Evolutionary conservation across 805 yeast genomes (phyloP).

Genomic region (Metschnikowia proteae): DNA sequence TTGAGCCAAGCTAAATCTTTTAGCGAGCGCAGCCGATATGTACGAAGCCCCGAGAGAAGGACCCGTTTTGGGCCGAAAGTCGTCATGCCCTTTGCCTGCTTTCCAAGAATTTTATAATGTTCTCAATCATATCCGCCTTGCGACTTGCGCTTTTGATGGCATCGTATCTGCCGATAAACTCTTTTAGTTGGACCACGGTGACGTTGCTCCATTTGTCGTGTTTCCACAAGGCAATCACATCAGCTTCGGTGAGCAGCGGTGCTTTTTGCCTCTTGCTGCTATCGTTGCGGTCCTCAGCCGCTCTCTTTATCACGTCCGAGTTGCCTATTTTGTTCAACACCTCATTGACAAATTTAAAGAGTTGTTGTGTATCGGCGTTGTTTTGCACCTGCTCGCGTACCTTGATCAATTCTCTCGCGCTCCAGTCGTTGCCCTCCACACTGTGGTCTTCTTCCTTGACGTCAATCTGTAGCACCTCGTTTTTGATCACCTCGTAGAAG

Average conservation of each 20-base stretch:
- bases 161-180: slow-evolving; percentile 34
- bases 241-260: slow-evolving; percentile 28
- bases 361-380: slow-evolving; percentile 2
- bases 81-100: background rate
- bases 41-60: background rate
- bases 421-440: slow-evolving; percentile 16
- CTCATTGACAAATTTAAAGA: slow-evolving; percentile 5
- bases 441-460: slow-evolving; percentile 14
- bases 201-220: slow-evolving; percentile 30
- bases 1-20: background rate
- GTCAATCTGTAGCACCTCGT: slow-evolving; percentile 59
- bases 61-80: background rate
- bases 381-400: slow-evolving; percentile 5
- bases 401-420: slow-evolving; percentile 7
- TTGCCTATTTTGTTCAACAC: slow-evolving; percentile 9
- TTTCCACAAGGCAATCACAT: slow-evolving; percentile 42
- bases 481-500: slow-evolving; percentile 62
- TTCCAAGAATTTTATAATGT: slow-evolving; percentile 25
- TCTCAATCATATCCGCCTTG: slow-evolving; percentile 43
- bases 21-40: background rate
- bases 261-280: slow-evolving; percentile 7
- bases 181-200: slow-evolving; percentile 41
- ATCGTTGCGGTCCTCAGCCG: slow-evolving; percentile 5
- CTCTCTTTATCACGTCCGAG: slow-evolving; percentile 12
- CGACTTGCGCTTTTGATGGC: slow-evolving; percentile 34